phyloP scores from a whole-genome alignment of 2,329 filamentous ascomycete species.

The Calonectria leucothoes region DNA sequence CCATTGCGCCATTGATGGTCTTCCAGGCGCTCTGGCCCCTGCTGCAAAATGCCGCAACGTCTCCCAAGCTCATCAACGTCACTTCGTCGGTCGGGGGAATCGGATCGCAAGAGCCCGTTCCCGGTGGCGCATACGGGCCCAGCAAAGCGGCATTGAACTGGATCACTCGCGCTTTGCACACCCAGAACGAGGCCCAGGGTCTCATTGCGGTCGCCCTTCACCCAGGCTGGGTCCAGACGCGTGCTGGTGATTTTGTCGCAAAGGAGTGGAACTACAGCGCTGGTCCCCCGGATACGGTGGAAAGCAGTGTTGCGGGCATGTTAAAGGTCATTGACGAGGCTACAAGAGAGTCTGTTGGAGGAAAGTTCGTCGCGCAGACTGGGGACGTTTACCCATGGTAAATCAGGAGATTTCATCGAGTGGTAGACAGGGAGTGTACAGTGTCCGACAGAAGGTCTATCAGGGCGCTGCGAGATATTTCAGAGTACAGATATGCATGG shows the following conservation, averaged over 20 bases:
- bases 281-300: neutral
- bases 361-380: neutral
- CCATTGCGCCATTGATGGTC: slow-evolving; percentile 51
- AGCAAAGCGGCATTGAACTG: neutral
- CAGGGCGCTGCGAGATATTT: neutral
- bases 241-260: neutral
- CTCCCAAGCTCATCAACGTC: neutral
- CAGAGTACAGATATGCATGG: neutral
- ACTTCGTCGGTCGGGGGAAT: neutral
- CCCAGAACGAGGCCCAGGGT: neutral
- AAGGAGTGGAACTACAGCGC: neutral
- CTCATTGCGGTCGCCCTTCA: neutral
- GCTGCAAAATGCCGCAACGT: slow-evolving; percentile 40
- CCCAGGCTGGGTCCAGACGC: neutral
- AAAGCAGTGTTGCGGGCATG: neutral
- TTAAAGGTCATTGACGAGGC: neutral
- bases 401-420: neutral
- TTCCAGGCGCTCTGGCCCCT: slow-evolving; percentile 47
- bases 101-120: neutral
- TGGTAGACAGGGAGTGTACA: neutral
- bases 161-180: neutral
- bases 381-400: neutral
- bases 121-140: neutral
- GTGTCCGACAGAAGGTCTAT: neutral
- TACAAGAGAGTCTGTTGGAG: neutral